Evolutionary conservation across 2,329 filamentous ascomycete species (phyloP), one percentile per base, ranked within the genome.

Genomic region (Rutstroemia sp.): DNA sequence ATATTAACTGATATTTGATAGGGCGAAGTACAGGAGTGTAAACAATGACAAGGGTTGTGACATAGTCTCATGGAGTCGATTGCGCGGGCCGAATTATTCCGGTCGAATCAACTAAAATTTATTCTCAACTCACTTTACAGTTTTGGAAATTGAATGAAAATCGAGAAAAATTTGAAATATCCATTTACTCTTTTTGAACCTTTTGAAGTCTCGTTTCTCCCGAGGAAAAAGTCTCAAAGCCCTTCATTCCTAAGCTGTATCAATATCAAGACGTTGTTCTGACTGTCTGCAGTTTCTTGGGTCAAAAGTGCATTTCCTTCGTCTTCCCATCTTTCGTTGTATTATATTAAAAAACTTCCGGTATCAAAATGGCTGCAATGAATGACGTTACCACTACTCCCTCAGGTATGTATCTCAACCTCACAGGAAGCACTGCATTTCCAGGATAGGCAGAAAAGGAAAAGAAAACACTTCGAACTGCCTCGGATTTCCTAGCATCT

Each of bases 321-420:
- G 39, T 42, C 16, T 42, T 42, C 39, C 39, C 16, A 42, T 42
- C 39, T 19, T 42, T 42, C 39, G 18, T 18, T 42, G 39, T 49
- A 49, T 27, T 49, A 52, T 49, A 34, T 52, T 45, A 51, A 25
- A 54, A 37, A 41, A 27, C 21, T 56, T 51, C 8, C 30, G 18
- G 25, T 39, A 50, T 48, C 51, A 58, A 65, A 49, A 69, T 69
- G 67, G 62, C 65, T 47, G 53, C 19, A 59, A 60, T 57, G 51
- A 66, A 67, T 65, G 63, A 69, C 58, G 63, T 60, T 57, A 63
- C 64, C 55, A 60, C 56, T 53, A 53, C 53, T 53, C 54, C 64
- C 48, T 56, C 65, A 58, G 65, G 67, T 67, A 66, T 50, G 65
- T 34, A 12, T 34, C 30, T 34, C 30, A 34, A 34, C 30, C 30